A percentile compares a stretch with the other conserved stretches of the same genome.
Evolutionary conservation across 163 green algal genomes (phyloP).

Genomic region (Chlorella variabilis): DNA sequence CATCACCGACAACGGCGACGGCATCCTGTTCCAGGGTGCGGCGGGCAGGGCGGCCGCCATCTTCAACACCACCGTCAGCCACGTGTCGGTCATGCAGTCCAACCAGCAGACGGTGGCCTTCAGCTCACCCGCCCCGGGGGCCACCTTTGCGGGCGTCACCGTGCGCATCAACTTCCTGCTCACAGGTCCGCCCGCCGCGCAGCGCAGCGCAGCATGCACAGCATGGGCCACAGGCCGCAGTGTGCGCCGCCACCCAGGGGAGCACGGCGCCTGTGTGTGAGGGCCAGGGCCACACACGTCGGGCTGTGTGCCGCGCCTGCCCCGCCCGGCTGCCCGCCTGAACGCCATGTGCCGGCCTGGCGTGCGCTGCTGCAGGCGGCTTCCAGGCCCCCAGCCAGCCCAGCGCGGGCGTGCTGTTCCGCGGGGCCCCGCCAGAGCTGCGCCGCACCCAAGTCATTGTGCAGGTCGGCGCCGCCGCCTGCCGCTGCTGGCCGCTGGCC

Average conservation of each 20-base stretch:
- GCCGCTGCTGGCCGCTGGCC: too few species aligned
- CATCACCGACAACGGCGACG: constrained; percentile 22
- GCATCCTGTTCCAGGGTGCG: constrained; percentile 8
- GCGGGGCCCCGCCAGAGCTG: background rate
- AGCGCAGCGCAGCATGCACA: background rate
- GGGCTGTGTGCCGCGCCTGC: too few species aligned
- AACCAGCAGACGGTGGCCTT: constrained; percentile 35
- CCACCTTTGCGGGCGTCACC: background rate
- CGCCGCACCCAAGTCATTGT: background rate
- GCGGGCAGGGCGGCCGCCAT: background rate
- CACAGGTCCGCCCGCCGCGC: background rate
- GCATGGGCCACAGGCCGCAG: background rate
- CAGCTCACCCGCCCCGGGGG: background rate
- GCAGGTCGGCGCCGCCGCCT: background rate
- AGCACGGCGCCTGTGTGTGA: too few species aligned
- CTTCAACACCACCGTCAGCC: background rate
- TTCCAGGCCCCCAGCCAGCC: background rate
- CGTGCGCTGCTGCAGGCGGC: background rate
- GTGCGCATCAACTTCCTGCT: constrained; percentile 39
- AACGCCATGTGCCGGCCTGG: background rate
- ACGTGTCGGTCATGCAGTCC: constrained; percentile 21
- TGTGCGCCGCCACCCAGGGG: too few species aligned
- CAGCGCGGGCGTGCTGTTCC: background rate
- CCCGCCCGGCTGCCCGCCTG: background rate
- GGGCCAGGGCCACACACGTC: too few species aligned